Base-by-base conservation (phyloP, 2,329 filamentous ascomycete species). In the Paecilomyces sp. region DNA sequence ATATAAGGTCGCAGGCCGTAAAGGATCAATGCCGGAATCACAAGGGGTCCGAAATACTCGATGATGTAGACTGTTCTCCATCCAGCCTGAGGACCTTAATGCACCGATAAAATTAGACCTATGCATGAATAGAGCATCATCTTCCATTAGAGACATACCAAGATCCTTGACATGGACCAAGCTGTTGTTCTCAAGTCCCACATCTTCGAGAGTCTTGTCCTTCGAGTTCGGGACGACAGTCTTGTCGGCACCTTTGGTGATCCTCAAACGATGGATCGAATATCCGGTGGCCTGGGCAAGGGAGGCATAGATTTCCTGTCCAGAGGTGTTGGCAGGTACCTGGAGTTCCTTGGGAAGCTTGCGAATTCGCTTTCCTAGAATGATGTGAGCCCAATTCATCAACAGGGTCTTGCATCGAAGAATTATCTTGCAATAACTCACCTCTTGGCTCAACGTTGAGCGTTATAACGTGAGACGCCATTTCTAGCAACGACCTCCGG, bases 21-120 rank as follows among this genome's bases (percentile, higher is more conserved):
- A 74, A 92, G 79, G 73, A 88, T 81, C 67, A 90, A 80, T 53
- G 85, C 84, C 79, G 97, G 92, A 78, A 97, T 89, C 69, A 97
- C 77, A 69, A 97, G 84, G 5, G 94, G 94, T 3, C 94, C 94
- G 65, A 94, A 78, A 76, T 99, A 99, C 78, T 99, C 94, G 79
- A 97, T 87, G 63, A 97, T 79, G 81, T 93, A 99, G 74, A 97
- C 93, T 62, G 91, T 94, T 64, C 87, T 88, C 94, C 94, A 99
- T 63, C 86, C 86, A 59, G 97, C 88, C 76, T 99, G 94, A 55
- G 88, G 85, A 15, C 94, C 92, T 96, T 64, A 56, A 54, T 30
- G 28, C 9, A 31, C 2, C 13, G 22, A 15, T 8, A 36, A 41
- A 15, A 33, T 59, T 30, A 28, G 33, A 47, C 3, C 28, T 18